Evolutionary conservation across 129 eudicot species (phyloP), one percentile per base, ranked within the genome.

Genomic region (Escallonia rubra): DNA sequence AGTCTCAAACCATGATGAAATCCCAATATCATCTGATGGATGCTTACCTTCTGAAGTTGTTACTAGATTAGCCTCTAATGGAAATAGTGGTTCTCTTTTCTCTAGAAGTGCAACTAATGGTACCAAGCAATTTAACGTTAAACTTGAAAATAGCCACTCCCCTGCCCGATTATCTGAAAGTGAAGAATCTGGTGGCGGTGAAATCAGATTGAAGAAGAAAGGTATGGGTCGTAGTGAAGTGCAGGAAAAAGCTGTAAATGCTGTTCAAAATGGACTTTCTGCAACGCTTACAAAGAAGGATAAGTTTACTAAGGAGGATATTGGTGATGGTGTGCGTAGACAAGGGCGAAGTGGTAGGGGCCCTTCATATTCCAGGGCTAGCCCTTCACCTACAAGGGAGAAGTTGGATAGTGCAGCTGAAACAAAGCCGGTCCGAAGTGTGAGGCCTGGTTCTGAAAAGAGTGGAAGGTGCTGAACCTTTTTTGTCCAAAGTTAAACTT

Each of bases 301-400:
- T 61, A 91, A 87, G 73, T 62, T 76, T 50, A 59, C 56, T 39
- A 83, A 75, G 52, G 96, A 85, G 57, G 93, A 87, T 70, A 75
- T 13, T 63, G 78, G 79, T 5, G 97, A 87, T 72, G 88, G 92
- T 56, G 90, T 81, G 68, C 81, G 84, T 54, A 87, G 80, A 72
- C 97, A 82, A 71, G 97, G 93, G 70, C 86, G 93, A 10, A 82
- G 65, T 67, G 97, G 90, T 48, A 87, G 97, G 78, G 96, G 85
- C 44, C 85, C 97, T 39, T 80, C 88, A 50, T 80, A 82, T 63
- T 79, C 93, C 7, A 85, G 87, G 79, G 76, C 84, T 63, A 70
- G 90, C 72, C 64, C 75, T 66, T 87, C 96, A 63, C 80, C 85
- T 6, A 70, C 66, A 43, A 83, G 74, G 59, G 92, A 81, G 68